Percentiles rank a stretch among this genome's conserved stretches.
Evolutionary conservation across 257 asterid species (phyloP).

Genomic region (Solanum peruvianum): DNA sequence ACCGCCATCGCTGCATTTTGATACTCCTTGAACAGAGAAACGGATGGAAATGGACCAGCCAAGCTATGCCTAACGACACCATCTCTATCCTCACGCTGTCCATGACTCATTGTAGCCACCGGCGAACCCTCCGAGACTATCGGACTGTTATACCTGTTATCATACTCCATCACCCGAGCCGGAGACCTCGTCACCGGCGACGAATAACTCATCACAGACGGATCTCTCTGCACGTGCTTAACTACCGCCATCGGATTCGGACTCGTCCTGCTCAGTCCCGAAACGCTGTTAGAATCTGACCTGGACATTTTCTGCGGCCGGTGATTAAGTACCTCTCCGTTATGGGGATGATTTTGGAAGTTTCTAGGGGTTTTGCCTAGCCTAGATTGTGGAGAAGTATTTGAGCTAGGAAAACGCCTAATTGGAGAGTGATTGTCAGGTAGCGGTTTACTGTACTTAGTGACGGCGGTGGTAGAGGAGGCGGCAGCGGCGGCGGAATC

Average conservation of each 20-base stretch:
- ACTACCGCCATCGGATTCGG: slow-evolving; percentile 47
- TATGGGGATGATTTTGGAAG: slow-evolving; percentile 14
- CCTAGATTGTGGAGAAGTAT: slow-evolving; percentile 41
- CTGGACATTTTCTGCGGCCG: slow-evolving; percentile 47
- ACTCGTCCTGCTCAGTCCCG: slow-evolving; percentile 17
- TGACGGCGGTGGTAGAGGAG: slow-evolving; percentile 10
- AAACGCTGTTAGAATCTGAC: slow-evolving; percentile 12
- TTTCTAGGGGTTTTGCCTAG: slow-evolving; percentile 8
- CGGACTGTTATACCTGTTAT: slow-evolving; percentile 12
- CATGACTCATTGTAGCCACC: slow-evolving; percentile 12
- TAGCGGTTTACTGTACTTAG: slow-evolving; percentile 20
- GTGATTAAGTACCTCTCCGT: slow-evolving; percentile 50
- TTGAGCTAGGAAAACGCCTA: slow-evolving; percentile 33
- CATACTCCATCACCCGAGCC: slow-evolving; percentile 6
- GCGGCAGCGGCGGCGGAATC: slow-evolving; percentile 90
- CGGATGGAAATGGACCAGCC: slow-evolving; percentile 76
- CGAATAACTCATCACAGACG: slow-evolving; percentile 18
- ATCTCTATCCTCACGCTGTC: slow-evolving; percentile 6
- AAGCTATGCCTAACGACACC: slow-evolving; percentile 49
- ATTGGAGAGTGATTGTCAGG: slow-evolving; percentile 47
- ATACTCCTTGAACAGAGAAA: slow-evolving; percentile 85
- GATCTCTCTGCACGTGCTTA: slow-evolving; percentile 51
- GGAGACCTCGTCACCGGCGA: slow-evolving; percentile 18
- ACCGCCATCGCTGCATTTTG: slow-evolving; percentile 98
- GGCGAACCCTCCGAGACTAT: slow-evolving; percentile 19